Percentiles rank a stretch among this genome's conserved stretches.
phyloP scores from a whole-genome alignment of 2,329 filamentous ascomycete species.

The Penicillium brevicompactum region DNA sequence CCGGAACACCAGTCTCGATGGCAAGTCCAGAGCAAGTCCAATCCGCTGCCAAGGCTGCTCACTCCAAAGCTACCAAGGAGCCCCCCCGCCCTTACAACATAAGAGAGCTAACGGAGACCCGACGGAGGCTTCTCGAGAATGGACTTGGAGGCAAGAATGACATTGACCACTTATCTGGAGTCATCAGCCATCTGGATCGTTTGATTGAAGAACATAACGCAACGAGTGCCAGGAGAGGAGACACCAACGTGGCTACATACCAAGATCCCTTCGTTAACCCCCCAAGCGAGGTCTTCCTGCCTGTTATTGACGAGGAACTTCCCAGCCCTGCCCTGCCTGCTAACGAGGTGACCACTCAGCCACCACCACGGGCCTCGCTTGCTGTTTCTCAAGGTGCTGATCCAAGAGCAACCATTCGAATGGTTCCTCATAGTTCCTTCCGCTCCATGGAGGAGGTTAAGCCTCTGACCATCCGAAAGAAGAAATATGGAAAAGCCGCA shows the following conservation, averaged over 20 bases:
- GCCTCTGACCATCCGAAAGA: slow-evolving; percentile 60
- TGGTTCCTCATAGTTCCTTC: slow-evolving; percentile 57
- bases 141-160: slow-evolving; percentile 46
- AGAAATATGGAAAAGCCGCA: slow-evolving; percentile 9
- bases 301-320: slow-evolving; percentile 55
- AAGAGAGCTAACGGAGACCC: slow-evolving; percentile 60
- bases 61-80: slow-evolving; percentile 38
- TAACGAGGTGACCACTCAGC: slow-evolving; percentile 12
- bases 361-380: slow-evolving; percentile 8
- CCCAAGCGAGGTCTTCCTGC: slow-evolving; percentile 38
- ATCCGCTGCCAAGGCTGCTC: slow-evolving; percentile 31
- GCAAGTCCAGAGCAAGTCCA: slow-evolving; percentile 29
- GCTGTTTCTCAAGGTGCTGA: slow-evolving; percentile 15
- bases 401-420: slow-evolving; percentile 54
- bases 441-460: slow-evolving; percentile 49
- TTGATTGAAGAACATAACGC: slow-evolving; percentile 51
- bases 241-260: slow-evolving; percentile 8
- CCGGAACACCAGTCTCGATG: slow-evolving; percentile 50
- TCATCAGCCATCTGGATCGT: slow-evolving; percentile 62
- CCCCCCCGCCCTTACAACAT: slow-evolving; percentile 56
- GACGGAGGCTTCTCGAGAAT: slow-evolving; percentile 58
- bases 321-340: slow-evolving; percentile 18
- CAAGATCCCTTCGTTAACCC: slow-evolving; percentile 21
- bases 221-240: slow-evolving; percentile 3
- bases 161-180: slow-evolving; percentile 58